Conservation (phyloP, 2,329 filamentous ascomycete species). For the Exophiala dermatitidis region DNA sequence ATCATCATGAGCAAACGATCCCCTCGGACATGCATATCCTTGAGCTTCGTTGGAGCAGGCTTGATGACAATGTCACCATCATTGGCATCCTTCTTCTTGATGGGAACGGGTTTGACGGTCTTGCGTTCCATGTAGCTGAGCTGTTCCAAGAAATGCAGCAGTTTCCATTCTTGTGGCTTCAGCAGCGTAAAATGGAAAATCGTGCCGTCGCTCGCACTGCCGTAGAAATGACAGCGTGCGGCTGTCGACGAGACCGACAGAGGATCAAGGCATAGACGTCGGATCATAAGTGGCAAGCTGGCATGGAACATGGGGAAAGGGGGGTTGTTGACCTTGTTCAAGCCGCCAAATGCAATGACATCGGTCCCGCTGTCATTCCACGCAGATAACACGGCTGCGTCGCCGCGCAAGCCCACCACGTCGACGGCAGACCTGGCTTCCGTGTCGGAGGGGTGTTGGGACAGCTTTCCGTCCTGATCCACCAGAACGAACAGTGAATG, state of each 20-base stretch:
- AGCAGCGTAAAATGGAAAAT: slow-evolving; percentile 64
- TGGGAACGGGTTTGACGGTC: slow-evolving; percentile 14
- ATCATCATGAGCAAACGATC: slow-evolving; percentile 23
- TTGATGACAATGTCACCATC: slow-evolving; percentile 1
- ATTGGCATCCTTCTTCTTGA: slow-evolving; percentile 8
- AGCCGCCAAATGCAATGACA: slow-evolving; percentile 15
- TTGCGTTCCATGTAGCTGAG: slow-evolving; percentile 46
- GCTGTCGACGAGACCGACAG: background rate
- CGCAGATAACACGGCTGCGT: slow-evolving; percentile 15
- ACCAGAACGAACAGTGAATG: slow-evolving; percentile 45
- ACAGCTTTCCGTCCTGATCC: slow-evolving; percentile 30
- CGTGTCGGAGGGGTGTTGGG: slow-evolving; percentile 32
- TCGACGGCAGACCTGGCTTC: slow-evolving; percentile 14
- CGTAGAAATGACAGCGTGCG: slow-evolving; percentile 43
- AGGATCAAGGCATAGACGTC: slow-evolving; percentile 11
- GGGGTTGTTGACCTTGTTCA: slow-evolving; percentile 9
- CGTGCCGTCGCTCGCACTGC: slow-evolving; percentile 62
- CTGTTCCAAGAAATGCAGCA: slow-evolving; percentile 68
- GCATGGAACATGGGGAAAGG: slow-evolving; percentile 20
- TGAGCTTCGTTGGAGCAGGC: slow-evolving; percentile 4
- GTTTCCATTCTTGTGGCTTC: slow-evolving; percentile 52
- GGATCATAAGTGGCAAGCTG: slow-evolving; percentile 19
- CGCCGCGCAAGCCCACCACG: slow-evolving; percentile 14
- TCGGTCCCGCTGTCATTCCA: slow-evolving; percentile 12
- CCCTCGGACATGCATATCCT: slow-evolving; percentile 23